Evolutionary conservation across 225 moss, liverwort and hornwort species (phyloP), one percentile per base, ranked within the genome.

Genomic region (Bryum argenteum): DNA sequence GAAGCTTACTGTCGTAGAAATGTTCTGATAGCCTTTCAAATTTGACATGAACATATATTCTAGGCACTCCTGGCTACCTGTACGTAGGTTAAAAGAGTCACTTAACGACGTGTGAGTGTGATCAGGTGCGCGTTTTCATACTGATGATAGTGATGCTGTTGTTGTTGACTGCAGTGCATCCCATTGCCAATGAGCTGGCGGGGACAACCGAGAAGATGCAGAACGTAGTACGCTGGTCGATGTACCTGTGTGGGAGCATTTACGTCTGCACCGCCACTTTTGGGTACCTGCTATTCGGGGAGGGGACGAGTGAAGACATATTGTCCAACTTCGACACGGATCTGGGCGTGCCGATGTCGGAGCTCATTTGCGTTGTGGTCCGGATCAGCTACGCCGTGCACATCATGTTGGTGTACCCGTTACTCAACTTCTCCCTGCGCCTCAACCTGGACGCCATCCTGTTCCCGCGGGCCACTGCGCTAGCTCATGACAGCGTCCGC

Each of bases 351-450:
- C 94, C 94, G 0, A 90, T 85, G 71, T 85, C 88, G 22, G 77
- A 69, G 66, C 43, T 79, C 11, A 63, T 97, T 17, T 85, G 90
- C 72, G 60, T 71, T 38, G 58, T 87, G 24, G 89, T 98, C 21
- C 85, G 94, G 23, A 66, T 94, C 79, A 93, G 91, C 81, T 97
- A 97, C 37, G 90, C 91, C 20, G 84, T 92, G 67, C 93, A 97
- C 78, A 80, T 97, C 71, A 97, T 94, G 96, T 71, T 97, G 24
- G 96, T 97, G 19, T 97, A 92, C 71, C 96, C 96, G 16, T 82
- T 97, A 33, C 75, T 97, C 43, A 85, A 91, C 71, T 97, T 87
- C 58, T 93, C 96, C 7, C 85, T 92, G 28, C 91, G 91, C 37
- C 86, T 97, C 76, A 97, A 93, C 75, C 75, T 94, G 17, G 96